phyloP scores from a whole-genome alignment of 2,329 filamentous ascomycete species.

The Colletotrichum sp. region DNA sequence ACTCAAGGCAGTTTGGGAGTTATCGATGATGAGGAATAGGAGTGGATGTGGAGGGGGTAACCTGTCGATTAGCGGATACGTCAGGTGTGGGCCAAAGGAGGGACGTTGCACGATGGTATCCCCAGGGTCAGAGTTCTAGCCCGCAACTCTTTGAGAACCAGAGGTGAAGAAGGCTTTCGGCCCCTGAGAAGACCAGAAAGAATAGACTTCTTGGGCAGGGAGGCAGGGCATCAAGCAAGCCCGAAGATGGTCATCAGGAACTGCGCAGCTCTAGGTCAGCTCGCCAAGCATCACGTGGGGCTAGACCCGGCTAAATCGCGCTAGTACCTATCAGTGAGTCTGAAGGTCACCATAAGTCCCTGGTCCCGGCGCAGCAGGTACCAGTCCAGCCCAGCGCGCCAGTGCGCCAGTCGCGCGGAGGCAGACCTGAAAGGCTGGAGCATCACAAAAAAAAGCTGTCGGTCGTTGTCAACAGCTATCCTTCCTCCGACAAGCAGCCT shows the following conservation, averaged over 20 bases:
- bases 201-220: neutral
- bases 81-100: slow-evolving; percentile 16
- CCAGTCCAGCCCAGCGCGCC: neutral
- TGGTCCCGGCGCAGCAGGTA: neutral
- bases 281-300: slow-evolving; percentile 19
- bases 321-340: slow-evolving; percentile 3
- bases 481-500: neutral
- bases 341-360: slow-evolving; percentile 1
- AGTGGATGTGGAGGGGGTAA: slow-evolving; percentile 13
- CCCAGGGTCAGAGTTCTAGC: neutral
- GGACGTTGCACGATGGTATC: neutral
- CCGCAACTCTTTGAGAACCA: neutral
- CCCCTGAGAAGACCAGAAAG: neutral
- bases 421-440: slow-evolving; percentile 14
- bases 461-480: slow-evolving; percentile 8
- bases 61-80: slow-evolving; percentile 21
- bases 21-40: slow-evolving; percentile 18
- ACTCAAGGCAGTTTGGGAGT: neutral
- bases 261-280: neutral
- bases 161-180: neutral
- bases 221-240: neutral
- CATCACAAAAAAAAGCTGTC: slow-evolving; percentile 20
- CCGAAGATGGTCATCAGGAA: neutral
- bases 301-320: neutral
- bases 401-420: slow-evolving; percentile 22